Percentiles rank a stretch among this genome's conserved stretches.
Conservation (phyloP, 805 yeast genomes). For the Vanderwaltozyma tropicalis region DNA sequence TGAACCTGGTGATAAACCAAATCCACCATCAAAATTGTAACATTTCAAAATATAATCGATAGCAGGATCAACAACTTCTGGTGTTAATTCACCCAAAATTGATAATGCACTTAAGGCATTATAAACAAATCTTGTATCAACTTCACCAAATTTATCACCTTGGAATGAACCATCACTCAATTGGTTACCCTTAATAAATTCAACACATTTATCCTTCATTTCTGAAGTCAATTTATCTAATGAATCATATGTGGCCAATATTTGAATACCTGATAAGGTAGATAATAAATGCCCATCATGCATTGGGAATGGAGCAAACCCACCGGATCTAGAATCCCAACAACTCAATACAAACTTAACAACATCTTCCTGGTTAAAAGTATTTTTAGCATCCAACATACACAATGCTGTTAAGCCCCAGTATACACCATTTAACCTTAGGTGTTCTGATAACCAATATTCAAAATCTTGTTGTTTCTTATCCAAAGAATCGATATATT, state of each 20-base stretch:
- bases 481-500: conserved; percentile 46
- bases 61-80: conserved; percentile 50
- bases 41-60: conserved; percentile 56
- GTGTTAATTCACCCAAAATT: conserved; percentile 51
- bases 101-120: conserved; percentile 67
- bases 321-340: conserved; percentile 49
- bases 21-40: conserved; percentile 91
- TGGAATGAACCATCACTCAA: conserved; percentile 58
- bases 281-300: conserved; percentile 84
- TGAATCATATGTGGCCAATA: conserved; percentile 55
- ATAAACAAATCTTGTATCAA: conserved; percentile 85
- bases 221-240: conserved; percentile 33
- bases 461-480: conserved; percentile 49
- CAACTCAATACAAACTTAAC: conserved; percentile 62
- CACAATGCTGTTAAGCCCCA: conserved; percentile 86
- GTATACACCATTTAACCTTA: conserved; percentile 82
- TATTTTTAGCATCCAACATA: conserved; percentile 43
- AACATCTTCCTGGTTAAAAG: conserved; percentile 53
- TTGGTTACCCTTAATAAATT: conserved; percentile 31
- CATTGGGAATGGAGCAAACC: conserved; percentile 80
- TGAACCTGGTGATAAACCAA: conserved; percentile 87
- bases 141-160: conserved; percentile 88
- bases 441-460: conserved; percentile 85
- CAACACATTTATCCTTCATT: conserved; percentile 27
- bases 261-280: conserved; percentile 80